Conservation (phyloP, 805 yeast genomes). For the Saccharomycopsis sp. region DNA sequence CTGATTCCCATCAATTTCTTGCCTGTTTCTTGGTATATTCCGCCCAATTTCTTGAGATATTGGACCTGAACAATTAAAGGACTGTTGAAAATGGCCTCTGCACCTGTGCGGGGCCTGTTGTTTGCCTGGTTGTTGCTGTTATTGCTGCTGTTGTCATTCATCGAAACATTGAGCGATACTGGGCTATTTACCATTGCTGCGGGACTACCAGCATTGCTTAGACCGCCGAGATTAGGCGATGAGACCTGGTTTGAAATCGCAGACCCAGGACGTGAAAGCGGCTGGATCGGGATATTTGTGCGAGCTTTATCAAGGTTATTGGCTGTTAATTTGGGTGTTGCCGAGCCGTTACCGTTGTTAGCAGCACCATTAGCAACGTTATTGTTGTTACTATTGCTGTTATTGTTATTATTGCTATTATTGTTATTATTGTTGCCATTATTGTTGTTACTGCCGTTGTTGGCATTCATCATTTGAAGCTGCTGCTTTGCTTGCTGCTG, state of each 20-base stretch:
- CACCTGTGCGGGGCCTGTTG: not conserved
- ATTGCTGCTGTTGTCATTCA: not conserved
- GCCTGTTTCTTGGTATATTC: conserved; percentile 9
- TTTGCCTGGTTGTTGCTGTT: not conserved
- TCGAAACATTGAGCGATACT: not conserved
- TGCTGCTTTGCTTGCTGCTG: not conserved
- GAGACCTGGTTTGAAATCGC: not conserved
- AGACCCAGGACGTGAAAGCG: not conserved
- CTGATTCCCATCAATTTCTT: conserved; percentile 24
- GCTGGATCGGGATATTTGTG: conserved; percentile 3
- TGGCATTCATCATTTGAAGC: not conserved
- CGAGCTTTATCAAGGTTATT: not conserved
- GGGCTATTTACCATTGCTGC: not conserved
- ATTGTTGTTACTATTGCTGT: conserved; percentile 13
- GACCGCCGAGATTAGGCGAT: not conserved
- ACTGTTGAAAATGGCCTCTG: not conserved
- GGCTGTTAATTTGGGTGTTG: not conserved
- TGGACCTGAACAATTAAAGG: conserved; percentile 9
- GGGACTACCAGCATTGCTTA: not conserved
- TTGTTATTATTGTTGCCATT: conserved; percentile 15
- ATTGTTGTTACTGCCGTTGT: not conserved
- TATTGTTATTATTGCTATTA: conserved; percentile 15
- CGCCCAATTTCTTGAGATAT: conserved; percentile 8
- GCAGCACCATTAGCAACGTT: not conserved
- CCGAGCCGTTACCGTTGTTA: not conserved